phyloP scores from a whole-genome alignment of 148 eudicot genomes.

The Fagopyrum homotropicum region DNA sequence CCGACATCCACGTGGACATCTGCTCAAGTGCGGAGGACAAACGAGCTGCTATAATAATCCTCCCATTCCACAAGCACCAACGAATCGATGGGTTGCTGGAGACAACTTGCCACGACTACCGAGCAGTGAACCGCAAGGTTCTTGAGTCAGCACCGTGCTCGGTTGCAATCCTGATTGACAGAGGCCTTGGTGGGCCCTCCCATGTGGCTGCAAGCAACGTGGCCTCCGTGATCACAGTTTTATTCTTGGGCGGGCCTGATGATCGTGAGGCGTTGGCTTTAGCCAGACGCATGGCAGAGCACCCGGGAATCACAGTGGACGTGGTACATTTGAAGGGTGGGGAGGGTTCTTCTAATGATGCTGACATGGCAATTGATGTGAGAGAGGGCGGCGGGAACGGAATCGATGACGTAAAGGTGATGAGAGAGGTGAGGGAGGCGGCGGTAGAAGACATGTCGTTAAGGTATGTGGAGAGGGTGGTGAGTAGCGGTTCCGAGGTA shows the following conservation, averaged over 20 bases:
- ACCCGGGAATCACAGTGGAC: slow-evolving; percentile 50
- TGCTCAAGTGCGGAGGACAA: slow-evolving; percentile 57
- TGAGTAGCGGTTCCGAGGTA: slow-evolving; percentile 26
- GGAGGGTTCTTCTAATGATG: neutral
- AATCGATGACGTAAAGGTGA: slow-evolving; percentile 28
- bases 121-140: slow-evolving; percentile 44
- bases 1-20: slow-evolving; percentile 67
- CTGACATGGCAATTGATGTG: neutral
- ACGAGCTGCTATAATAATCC: slow-evolving; percentile 50
- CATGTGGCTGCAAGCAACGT: slow-evolving; percentile 72
- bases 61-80: slow-evolving; percentile 73
- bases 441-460: slow-evolving; percentile 24
- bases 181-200: slow-evolving; percentile 70
- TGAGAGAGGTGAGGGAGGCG: slow-evolving; percentile 26
- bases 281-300: slow-evolving; percentile 74
- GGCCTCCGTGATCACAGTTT: slow-evolving; percentile 32
- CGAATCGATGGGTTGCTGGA: slow-evolving; percentile 63
- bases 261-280: slow-evolving; percentile 70
- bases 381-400: neutral
- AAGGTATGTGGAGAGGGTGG: slow-evolving; percentile 50
- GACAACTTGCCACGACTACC: slow-evolving; percentile 50
- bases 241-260: slow-evolving; percentile 77
- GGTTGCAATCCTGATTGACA: slow-evolving; percentile 60
- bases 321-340: slow-evolving; percentile 26
- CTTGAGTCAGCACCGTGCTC: slow-evolving; percentile 65